phyloP scores from a whole-genome alignment of 306 rosid genomes.

The Sesbania bispinosa region DNA sequence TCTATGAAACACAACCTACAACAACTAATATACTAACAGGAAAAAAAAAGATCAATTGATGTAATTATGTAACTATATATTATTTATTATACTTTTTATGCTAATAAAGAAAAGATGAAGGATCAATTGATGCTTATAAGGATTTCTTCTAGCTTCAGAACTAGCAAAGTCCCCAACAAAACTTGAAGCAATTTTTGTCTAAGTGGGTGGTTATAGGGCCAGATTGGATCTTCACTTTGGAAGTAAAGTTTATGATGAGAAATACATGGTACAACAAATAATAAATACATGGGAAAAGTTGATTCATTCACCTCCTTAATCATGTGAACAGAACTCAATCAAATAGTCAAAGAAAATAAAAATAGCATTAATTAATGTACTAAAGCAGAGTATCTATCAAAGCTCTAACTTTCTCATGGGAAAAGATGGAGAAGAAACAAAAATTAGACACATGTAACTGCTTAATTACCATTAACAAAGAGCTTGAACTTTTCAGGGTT shows the following conservation, averaged over 20 bases:
- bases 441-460: not conserved
- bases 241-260: too few species aligned
- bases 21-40: not conserved
- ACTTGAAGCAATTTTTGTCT: not conserved
- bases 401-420: not conserved
- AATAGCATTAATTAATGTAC: not conserved
- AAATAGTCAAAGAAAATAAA: too few species aligned
- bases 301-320: not conserved
- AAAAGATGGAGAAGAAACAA: not conserved
- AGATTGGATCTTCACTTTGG: too few species aligned
- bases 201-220: not conserved
- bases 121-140: not conserved
- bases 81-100: not conserved
- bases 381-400: not conserved
- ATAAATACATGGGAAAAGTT: too few species aligned
- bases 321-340: not conserved
- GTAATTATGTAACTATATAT: not conserved
- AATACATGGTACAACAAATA: too few species aligned
- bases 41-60: not conserved
- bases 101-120: not conserved
- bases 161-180: too few species aligned
- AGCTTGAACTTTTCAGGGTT: conserved; percentile 36
- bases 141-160: not conserved
- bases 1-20: not conserved
- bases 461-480: conserved; percentile 37